phyloP scores from a whole-genome alignment of 495 filamentous ascomycete species.

The Penicillium roqueforti region DNA sequence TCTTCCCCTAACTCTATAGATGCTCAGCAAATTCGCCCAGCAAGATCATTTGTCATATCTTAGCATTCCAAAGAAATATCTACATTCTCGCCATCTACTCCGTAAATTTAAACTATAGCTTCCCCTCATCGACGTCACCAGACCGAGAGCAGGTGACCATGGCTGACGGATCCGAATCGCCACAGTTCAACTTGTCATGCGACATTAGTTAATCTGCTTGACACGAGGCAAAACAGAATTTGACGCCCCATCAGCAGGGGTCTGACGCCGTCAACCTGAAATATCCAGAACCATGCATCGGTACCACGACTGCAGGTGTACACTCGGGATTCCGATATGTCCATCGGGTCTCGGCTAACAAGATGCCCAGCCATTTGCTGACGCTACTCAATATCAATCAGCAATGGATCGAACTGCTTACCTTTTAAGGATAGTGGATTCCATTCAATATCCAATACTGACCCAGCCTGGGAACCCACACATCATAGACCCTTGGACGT shows the following conservation, averaged over 20 bases:
- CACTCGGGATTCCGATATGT: constrained; percentile 6
- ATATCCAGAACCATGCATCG: background rate
- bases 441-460: background rate
- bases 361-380: background rate
- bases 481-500: background rate
- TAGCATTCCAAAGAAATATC: too few relatives aligned
- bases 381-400: background rate
- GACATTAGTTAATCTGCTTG: background rate
- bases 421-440: background rate
- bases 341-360: constrained; percentile 3
- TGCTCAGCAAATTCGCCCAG: too few relatives aligned
- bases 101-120: background rate
- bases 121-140: constrained; percentile 22
- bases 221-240: background rate
- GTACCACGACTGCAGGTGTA: constrained; percentile 1
- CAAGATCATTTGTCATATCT: too few relatives aligned
- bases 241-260: constrained; percentile 2
- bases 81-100: too few relatives aligned
- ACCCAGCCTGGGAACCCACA: too few relatives aligned
- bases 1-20: too few relatives aligned
- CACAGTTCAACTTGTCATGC: constrained; percentile 8
- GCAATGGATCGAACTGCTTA: background rate
- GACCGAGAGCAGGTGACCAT: constrained; percentile 10
- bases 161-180: constrained; percentile 7
- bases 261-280: background rate